phyloP scores from a whole-genome alignment of 2,329 filamentous ascomycete species.

The Cytospora paraplurivora region DNA sequence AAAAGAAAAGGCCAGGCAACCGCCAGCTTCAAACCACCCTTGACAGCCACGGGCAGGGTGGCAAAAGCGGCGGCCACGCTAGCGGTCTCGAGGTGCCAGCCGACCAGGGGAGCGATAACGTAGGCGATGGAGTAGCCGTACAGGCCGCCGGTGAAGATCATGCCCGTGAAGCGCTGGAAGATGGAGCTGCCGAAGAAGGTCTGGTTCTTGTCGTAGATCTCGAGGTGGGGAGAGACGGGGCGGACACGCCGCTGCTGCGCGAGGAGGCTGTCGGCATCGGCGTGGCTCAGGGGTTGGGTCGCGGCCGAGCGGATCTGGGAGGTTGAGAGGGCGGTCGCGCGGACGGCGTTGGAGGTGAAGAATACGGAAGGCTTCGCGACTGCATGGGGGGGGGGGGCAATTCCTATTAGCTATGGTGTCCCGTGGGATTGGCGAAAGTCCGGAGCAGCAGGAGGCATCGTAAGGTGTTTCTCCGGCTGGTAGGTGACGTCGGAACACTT shows the following conservation, averaged over 20 bases:
- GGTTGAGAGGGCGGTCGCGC: slow-evolving; percentile 33
- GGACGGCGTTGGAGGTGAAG: slow-evolving; percentile 51
- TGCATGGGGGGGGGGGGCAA: slow-evolving; percentile 22
- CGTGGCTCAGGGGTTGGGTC: slow-evolving; percentile 58
- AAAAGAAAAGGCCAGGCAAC: slow-evolving; percentile 62
- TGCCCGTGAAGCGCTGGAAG: slow-evolving; percentile 84
- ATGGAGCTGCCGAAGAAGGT: slow-evolving; percentile 76
- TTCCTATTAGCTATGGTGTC: slow-evolving; percentile 30
- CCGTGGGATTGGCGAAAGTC: not conserved
- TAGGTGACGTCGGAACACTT: slow-evolving; percentile 34
- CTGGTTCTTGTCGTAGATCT: slow-evolving; percentile 84
- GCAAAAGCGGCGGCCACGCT: slow-evolving; percentile 63
- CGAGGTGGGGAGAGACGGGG: slow-evolving; percentile 81
- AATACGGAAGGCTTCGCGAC: slow-evolving; percentile 50
- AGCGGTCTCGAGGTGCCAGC: slow-evolving; percentile 61
- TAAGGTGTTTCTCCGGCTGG: slow-evolving; percentile 9
- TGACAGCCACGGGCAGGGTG: slow-evolving; percentile 59
- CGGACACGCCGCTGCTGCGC: slow-evolving; percentile 78
- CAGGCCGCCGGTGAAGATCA: slow-evolving; percentile 68
- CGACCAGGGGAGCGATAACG: slow-evolving; percentile 75
- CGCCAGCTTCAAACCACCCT: slow-evolving; percentile 58
- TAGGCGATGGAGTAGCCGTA: slow-evolving; percentile 83
- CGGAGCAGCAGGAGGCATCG: not conserved
- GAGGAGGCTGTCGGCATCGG: slow-evolving; percentile 66
- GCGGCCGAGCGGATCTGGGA: slow-evolving; percentile 52